Percentiles rank a stretch among this genome's conserved stretches.
Conservation (phyloP, 2,329 filamentous ascomycete genomes). For the Talaromyces sp. region DNA sequence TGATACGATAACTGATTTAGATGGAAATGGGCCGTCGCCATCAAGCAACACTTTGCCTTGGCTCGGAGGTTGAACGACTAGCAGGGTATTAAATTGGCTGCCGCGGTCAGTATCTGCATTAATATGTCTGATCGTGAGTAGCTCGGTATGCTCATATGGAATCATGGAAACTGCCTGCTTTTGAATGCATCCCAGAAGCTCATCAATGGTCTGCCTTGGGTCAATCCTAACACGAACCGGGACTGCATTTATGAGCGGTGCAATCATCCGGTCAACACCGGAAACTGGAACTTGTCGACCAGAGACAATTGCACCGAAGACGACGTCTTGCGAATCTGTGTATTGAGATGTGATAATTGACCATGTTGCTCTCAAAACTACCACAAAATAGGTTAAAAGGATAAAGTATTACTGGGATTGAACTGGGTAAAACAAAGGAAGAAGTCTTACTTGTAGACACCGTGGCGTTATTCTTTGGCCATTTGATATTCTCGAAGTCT, state of each 20-base stretch:
- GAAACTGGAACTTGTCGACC: conserved; percentile 5
- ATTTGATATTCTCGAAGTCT: background rate
- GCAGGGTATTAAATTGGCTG: conserved; percentile 6
- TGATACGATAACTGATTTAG: background rate
- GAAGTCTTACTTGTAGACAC: background rate
- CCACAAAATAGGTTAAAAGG: background rate
- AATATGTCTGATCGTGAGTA: conserved; percentile 10
- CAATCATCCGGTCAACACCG: conserved; percentile 9
- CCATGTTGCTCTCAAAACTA: conserved; percentile 14
- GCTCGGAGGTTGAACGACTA: conserved; percentile 7
- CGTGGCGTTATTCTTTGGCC: background rate
- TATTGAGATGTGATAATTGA: conserved; percentile 7
- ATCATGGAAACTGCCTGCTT: conserved; percentile 51
- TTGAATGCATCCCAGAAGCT: background rate
- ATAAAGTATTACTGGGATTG: background rate
- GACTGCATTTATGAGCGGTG: conserved; percentile 4
- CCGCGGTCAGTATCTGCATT: background rate
- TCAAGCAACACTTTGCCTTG: background rate
- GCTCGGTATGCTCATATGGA: conserved; percentile 24
- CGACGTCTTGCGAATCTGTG: conserved; percentile 3
- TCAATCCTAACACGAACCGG: background rate
- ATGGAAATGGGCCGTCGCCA: background rate
- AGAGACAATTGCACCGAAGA: conserved; percentile 15
- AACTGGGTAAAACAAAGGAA: background rate
- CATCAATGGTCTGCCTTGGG: background rate